Conservation (phyloP, 225 moss, liverwort and hornwort genomes). For the Anthoceros angustus region DNA sequence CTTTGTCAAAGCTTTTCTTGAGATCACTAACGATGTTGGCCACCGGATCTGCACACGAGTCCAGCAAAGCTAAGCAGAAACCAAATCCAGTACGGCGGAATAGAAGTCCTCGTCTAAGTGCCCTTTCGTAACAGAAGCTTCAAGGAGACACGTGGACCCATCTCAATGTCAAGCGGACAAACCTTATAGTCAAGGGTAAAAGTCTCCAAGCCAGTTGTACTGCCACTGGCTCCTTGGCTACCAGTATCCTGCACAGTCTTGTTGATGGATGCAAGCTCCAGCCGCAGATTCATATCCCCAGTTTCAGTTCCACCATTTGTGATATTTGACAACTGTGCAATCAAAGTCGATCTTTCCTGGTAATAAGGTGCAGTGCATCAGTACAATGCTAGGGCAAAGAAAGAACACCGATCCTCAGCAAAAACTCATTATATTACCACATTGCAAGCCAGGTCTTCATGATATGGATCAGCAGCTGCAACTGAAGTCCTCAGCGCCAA, state of each 20-base stretch:
- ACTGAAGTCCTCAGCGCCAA: conserved; percentile 90
- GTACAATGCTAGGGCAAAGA: neutral
- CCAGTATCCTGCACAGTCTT: conserved; percentile 30
- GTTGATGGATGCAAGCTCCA: conserved; percentile 32
- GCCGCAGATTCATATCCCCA: conserved; percentile 21
- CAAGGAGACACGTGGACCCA: too few species aligned
- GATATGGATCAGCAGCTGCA: conserved; percentile 88
- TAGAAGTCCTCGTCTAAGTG: neutral
- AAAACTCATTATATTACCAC: conserved; percentile 27
- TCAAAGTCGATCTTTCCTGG: conserved; percentile 72
- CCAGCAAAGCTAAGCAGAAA: neutral
- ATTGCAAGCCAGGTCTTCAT: conserved; percentile 88
- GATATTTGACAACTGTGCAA: conserved; percentile 65
- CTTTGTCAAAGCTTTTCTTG: conserved; percentile 81
- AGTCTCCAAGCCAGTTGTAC: conserved; percentile 83
- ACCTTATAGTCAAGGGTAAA: conserved; percentile 96
- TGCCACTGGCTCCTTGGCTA: conserved; percentile 33
- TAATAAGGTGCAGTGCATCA: neutral
- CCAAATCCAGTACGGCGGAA: neutral
- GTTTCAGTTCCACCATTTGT: conserved; percentile 47
- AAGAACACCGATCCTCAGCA: conserved; percentile 6
- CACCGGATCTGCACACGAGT: conserved; percentile 49
- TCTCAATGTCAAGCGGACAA: conserved; percentile 1
- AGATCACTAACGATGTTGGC: conserved; percentile 84
- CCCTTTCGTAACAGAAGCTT: too few species aligned